Evolutionary conservation across 768 basidiomycete species (phyloP), one percentile per base, ranked within the genome.

Genomic region (Mycena pura): DNA sequence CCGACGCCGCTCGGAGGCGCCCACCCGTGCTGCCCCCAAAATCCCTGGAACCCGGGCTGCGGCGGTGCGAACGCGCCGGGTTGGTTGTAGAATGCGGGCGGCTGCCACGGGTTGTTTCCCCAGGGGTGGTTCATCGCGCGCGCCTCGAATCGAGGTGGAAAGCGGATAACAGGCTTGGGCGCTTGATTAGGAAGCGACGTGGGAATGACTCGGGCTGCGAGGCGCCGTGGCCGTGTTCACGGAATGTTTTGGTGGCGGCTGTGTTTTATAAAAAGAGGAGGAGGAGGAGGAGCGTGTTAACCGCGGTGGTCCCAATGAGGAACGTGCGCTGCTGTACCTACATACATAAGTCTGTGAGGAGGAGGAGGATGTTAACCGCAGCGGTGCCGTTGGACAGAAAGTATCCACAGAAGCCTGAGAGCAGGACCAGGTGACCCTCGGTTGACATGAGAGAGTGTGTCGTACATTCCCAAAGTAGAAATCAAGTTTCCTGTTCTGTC

Each of bases 121-220:
- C 62, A 63, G 15, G 40, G 28, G 6, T 24, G 39, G 34, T 57
- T 63, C 40, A 45, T 59, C 1, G 51, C 19, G 22, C 14, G 32
- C 11, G 15, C 11, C 38, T 40, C 10, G 28, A 50, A 50, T 51
- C 51, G 61, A 54, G 45, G 45, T 62, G 28, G 28, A 51, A 46
- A 48, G 49, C 46, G n/a, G 29, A 29, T 39, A 6, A n/a, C n/a
- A 57, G 49, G 62, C 48, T 34, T 28, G 15, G 50, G 56, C 45
- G 61, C 48, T 44, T 62, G 47, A 49, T 45, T 45, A 24, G 11
- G n/a, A 13, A 22, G 41, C 60, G 3, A 39, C 46, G 62, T 63
- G 62, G 24, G 56, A 63, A 58, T 62, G 61, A 62, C 61, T 58
- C 62, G 53, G 36, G 39, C 19, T 8, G 22, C 43, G 49, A 52